Conservation (phyloP, 345 rosid species). For the Lepidium didymum region DNA sequence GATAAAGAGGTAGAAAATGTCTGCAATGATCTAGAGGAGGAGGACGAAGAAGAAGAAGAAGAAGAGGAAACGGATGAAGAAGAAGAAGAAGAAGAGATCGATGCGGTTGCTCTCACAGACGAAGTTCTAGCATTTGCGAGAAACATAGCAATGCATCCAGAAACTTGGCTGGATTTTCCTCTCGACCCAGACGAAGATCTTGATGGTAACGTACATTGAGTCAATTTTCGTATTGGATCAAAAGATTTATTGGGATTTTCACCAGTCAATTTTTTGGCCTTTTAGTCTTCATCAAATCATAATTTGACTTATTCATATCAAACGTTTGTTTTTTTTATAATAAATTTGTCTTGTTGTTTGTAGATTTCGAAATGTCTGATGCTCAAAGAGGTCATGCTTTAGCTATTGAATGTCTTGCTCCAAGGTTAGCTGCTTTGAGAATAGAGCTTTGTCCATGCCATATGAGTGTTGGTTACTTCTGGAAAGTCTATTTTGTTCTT, state of each 20-base stretch:
- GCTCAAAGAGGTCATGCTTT: conserved; percentile 91
- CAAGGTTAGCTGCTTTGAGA: conserved; percentile 75
- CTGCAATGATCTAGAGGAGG: conserved; percentile 49
- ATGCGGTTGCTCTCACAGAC: conserved; percentile 68
- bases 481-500: conserved; percentile 96
- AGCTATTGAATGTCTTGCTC: conserved; percentile 74
- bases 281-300: background rate
- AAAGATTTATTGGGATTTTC: background rate
- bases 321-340: background rate
- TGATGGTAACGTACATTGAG: conserved; percentile 43
- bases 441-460: conserved; percentile 86
- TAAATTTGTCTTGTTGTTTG: background rate
- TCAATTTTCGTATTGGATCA: background rate
- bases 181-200: conserved; percentile 54
- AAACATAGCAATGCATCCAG: conserved; percentile 87
- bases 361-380: conserved; percentile 87
- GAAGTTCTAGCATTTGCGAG: conserved; percentile 75
- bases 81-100: conserved; percentile 38
- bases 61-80: conserved; percentile 29
- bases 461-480: conserved; percentile 85
- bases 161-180: conserved; percentile 94
- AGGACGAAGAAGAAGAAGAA: conserved; percentile 36
- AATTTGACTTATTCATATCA: background rate
- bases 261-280: background rate
- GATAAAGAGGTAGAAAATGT: conserved; percentile 29